phyloP scores from a whole-genome alignment of 768 basidiomycete species.

The Pleurotus giganteus region DNA sequence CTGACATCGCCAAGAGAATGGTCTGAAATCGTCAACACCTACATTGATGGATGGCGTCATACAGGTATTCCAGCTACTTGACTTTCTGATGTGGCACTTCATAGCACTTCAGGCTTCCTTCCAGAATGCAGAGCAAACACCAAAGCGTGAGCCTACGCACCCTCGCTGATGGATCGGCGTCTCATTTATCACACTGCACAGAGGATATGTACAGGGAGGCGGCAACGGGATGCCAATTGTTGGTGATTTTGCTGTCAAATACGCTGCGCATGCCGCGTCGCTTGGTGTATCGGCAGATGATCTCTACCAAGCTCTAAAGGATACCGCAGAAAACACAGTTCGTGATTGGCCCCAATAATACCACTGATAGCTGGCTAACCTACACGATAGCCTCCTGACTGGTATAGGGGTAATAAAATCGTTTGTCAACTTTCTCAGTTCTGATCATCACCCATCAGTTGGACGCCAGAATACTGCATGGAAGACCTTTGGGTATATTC shows the following conservation, averaged over 20 bases:
- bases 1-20: slow-evolving; percentile 43
- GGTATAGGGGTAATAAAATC: slow-evolving; percentile 36
- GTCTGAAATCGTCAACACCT: slow-evolving; percentile 45
- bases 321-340: slow-evolving; percentile 52
- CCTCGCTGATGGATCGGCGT: not conserved
- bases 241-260: slow-evolving; percentile 51
- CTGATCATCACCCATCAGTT: slow-evolving; percentile 21
- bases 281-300: slow-evolving; percentile 45
- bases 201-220: slow-evolving; percentile 50
- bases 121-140: slow-evolving; percentile 52
- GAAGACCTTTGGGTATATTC: slow-evolving; percentile 48
- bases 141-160: slow-evolving; percentile 33
- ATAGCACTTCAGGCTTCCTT: slow-evolving; percentile 35
- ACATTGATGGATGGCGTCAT: slow-evolving; percentile 50
- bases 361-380: not conserved
- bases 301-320: slow-evolving; percentile 47
- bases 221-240: slow-evolving; percentile 52
- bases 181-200: slow-evolving; percentile 5
- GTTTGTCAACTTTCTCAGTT: not conserved
- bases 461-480: slow-evolving; percentile 53
- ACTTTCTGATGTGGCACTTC: not conserved
- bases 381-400: slow-evolving; percentile 41
- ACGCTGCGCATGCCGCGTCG: slow-evolving; percentile 29
- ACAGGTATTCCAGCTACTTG: slow-evolving; percentile 29
- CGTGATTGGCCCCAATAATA: slow-evolving; percentile 9